Evolutionary conservation across 2,329 filamentous ascomycete species (phyloP).

Genomic region (Phialophora tarda): DNA sequence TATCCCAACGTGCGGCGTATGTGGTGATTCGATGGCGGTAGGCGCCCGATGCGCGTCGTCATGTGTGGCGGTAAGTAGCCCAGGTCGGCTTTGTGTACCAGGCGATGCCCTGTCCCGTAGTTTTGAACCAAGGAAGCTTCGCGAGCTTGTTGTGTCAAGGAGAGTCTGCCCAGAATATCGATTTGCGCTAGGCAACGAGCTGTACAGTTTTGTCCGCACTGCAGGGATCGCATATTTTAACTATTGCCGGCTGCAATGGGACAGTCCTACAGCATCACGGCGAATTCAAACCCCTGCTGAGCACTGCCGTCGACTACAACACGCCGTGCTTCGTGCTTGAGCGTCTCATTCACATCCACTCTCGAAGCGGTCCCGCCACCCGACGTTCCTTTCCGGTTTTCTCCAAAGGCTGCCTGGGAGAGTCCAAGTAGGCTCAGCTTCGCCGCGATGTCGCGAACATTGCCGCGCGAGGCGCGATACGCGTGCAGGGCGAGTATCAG

Average conservation of each 20-base stretch:
- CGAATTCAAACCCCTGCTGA: conserved; percentile 20
- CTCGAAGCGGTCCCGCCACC: not conserved
- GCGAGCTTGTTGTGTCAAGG: not conserved
- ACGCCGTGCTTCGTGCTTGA: conserved; percentile 16
- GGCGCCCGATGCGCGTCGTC: not conserved
- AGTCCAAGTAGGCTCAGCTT: conserved; percentile 28
- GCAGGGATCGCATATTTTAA: not conserved
- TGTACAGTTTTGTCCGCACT: not conserved
- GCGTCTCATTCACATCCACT: not conserved
- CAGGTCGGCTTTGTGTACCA: not conserved
- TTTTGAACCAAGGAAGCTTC: not conserved
- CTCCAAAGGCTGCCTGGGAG: conserved; percentile 29
- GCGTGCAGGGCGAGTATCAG: conserved; percentile 23
- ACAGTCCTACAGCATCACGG: conserved; percentile 18
- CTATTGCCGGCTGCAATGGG: not conserved
- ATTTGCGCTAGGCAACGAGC: not conserved
- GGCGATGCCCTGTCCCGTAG: not conserved
- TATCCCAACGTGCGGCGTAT: not conserved
- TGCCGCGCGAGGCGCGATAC: conserved; percentile 15
- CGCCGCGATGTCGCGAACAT: conserved; percentile 23
- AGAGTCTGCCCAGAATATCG: not conserved
- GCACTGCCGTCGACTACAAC: conserved; percentile 20
- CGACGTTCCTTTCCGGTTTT: conserved; percentile 5
- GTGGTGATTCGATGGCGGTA: not conserved
- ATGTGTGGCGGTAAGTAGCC: not conserved